These are phyloP conservation scores for Effrenium voratum DNA, from an alignment of 73 alveolate species.

Conservation along the genomic window DNA sequence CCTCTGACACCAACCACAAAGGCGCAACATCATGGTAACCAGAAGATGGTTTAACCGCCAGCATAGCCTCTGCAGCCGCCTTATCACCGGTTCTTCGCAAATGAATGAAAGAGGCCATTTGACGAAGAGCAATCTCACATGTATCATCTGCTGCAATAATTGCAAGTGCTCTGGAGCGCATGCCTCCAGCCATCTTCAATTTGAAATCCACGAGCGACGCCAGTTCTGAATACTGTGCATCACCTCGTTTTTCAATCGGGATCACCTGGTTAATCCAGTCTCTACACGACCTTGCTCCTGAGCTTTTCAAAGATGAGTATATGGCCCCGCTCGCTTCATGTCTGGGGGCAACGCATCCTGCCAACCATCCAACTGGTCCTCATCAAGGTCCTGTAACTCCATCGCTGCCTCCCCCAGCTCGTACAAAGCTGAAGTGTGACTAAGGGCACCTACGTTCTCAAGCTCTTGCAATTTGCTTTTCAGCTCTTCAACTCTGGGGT, in stretches of 20 bases:
- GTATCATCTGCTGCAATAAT: not conserved
- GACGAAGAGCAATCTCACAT: not conserved
- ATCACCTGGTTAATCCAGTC: conserved; percentile 12
- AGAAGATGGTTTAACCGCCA: not conserved
- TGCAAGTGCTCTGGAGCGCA: not conserved
- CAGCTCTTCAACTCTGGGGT: not conserved
- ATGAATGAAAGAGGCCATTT: not conserved
- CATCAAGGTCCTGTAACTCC: not conserved
- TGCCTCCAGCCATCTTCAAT: not conserved
- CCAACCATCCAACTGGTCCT: not conserved
- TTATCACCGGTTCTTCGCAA: not conserved
- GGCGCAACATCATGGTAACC: not conserved
- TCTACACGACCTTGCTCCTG: not conserved
- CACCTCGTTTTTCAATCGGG: not conserved
- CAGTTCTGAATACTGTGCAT: not conserved
- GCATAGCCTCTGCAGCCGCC: not conserved
- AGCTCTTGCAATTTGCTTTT: not conserved
- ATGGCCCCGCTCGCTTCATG: conserved; percentile 6
- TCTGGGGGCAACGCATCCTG: conserved; percentile 7
- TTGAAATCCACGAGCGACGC: conserved; percentile 2
- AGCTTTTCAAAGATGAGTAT: not conserved
- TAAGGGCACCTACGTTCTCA: not conserved
- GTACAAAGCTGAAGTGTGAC: not conserved
- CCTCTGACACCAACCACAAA: not conserved
- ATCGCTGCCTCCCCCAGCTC: not conserved